phyloP scores from a whole-genome alignment of 495 filamentous ascomycete species.

The Parathielavia hyrcaniae region DNA sequence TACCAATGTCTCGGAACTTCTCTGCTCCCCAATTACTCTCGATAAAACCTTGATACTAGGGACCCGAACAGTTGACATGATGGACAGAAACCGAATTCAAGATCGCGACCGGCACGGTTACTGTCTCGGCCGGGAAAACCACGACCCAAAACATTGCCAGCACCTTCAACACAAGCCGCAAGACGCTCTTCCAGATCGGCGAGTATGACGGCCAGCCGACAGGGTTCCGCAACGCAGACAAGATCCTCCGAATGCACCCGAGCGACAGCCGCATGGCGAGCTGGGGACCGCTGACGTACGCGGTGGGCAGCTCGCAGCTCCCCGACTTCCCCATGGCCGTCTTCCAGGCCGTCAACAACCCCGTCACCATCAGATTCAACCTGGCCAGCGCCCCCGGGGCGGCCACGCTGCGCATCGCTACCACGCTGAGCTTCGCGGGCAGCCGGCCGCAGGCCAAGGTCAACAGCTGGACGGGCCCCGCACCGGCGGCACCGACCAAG shows the following conservation, averaged over 20 bases:
- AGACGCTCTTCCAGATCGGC: slow-evolving; percentile 57
- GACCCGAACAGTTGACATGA: too few species aligned
- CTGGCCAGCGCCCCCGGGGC: slow-evolving; percentile 45
- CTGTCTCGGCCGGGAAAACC: slow-evolving; percentile 49
- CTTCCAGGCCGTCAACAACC: slow-evolving; percentile 56
- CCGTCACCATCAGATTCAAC: slow-evolving; percentile 56
- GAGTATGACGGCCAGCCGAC: slow-evolving; percentile 58
- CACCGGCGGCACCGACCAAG: slow-evolving; percentile 53
- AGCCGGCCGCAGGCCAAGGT: slow-evolving; percentile 45
- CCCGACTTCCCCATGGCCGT: slow-evolving; percentile 59
- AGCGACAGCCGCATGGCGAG: slow-evolving; percentile 54
- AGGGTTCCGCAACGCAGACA: slow-evolving; percentile 59
- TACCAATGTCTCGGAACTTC: too few species aligned
- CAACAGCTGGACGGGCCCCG: slow-evolving; percentile 45
- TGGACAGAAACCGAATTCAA: slow-evolving; percentile 47
- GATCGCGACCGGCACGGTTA: slow-evolving; percentile 49
- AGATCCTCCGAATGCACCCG: slow-evolving; percentile 62
- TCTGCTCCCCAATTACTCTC: too few species aligned
- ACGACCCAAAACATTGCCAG: slow-evolving; percentile 50
- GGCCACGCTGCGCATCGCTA: slow-evolving; percentile 55
- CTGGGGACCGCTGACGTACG: slow-evolving; percentile 56
- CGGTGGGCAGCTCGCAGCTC: slow-evolving; percentile 47
- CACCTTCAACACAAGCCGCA: slow-evolving; percentile 34
- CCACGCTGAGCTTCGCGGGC: slow-evolving; percentile 56
- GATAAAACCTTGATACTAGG: too few species aligned